These are phyloP conservation scores for Candida germanica DNA, from an alignment of 805 yeast species.

Conservation along the genomic window DNA sequence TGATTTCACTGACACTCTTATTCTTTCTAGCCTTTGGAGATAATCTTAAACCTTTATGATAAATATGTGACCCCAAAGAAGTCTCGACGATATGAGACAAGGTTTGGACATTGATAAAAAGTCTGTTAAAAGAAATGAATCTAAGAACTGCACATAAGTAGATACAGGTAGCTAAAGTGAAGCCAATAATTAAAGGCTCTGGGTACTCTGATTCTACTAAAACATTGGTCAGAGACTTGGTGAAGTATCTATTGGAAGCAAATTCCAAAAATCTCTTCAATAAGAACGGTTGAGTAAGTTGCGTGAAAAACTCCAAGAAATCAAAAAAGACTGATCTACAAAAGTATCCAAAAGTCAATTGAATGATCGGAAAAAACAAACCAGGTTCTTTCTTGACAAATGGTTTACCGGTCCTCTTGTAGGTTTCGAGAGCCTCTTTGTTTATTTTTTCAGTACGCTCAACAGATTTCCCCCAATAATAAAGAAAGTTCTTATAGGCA, in stretches of 20 bases:
- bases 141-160: constrained; percentile 24
- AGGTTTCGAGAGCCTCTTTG: constrained; percentile 10
- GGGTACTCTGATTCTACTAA: background rate
- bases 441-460: constrained; percentile 12
- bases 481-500: constrained; percentile 18
- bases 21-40: constrained; percentile 30
- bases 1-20: constrained; percentile 33
- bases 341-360: constrained; percentile 4
- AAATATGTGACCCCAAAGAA: constrained; percentile 23
- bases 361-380: constrained; percentile 8
- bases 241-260: constrained; percentile 10
- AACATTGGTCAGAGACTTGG: background rate
- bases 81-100: constrained; percentile 17
- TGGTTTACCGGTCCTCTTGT: constrained; percentile 15
- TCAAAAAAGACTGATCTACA: constrained; percentile 8
- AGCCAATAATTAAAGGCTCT: constrained; percentile 27
- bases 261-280: constrained; percentile 13
- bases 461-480: constrained; percentile 21
- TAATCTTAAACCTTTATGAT: constrained; percentile 25
- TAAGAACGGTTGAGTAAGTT: constrained; percentile 14
- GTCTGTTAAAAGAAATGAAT: constrained; percentile 22
- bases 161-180: constrained; percentile 21
- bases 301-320: constrained; percentile 11
- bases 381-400: constrained; percentile 9
- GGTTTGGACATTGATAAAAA: constrained; percentile 13